These are phyloP conservation scores for Scytalidium sp. DNA, from an alignment of 2,329 filamentous ascomycete species.

Conservation along the genomic window DNA sequence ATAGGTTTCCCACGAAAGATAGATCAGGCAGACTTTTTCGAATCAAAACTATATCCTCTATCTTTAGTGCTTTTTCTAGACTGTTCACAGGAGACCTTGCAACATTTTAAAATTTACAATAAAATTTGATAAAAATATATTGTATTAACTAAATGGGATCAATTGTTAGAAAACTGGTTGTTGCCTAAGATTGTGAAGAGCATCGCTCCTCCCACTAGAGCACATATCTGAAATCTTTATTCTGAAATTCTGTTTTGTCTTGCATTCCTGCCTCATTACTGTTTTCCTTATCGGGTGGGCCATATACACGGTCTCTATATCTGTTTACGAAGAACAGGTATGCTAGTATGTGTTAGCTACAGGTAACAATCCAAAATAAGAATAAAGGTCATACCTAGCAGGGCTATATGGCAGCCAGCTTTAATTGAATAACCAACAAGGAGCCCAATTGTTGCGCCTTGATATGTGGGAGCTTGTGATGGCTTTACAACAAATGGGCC, in stretches of 20 bases:
- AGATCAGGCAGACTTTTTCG: too few relatives aligned
- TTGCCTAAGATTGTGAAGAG: too few relatives aligned
- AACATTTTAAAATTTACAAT: too few relatives aligned
- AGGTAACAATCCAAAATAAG: not conserved
- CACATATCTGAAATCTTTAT: conserved; percentile 40
- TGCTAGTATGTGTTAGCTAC: conserved; percentile 15
- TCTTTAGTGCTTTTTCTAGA: too few relatives aligned
- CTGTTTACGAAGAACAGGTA: conserved; percentile 34
- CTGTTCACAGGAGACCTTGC: too few relatives aligned
- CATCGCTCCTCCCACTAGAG: conserved; percentile 15
- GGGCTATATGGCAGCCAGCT: conserved; percentile 30
- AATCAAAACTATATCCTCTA: too few relatives aligned
- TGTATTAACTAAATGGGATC: too few relatives aligned
- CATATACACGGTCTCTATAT: conserved; percentile 30
- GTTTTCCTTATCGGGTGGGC: conserved; percentile 29
- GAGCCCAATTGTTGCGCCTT: conserved; percentile 34
- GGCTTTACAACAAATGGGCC: conserved; percentile 34
- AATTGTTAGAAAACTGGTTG: too few relatives aligned
- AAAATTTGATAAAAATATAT: too few relatives aligned
- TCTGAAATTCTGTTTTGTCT: conserved; percentile 38
- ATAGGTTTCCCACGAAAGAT: too few relatives aligned
- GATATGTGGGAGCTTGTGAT: conserved; percentile 30
- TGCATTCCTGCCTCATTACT: conserved; percentile 38
- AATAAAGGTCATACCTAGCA: conserved; percentile 25
- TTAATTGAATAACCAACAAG: conserved; percentile 38